Evolutionary conservation across 768 basidiomycete species (phyloP).

Genomic region (Russula compacta): DNA sequence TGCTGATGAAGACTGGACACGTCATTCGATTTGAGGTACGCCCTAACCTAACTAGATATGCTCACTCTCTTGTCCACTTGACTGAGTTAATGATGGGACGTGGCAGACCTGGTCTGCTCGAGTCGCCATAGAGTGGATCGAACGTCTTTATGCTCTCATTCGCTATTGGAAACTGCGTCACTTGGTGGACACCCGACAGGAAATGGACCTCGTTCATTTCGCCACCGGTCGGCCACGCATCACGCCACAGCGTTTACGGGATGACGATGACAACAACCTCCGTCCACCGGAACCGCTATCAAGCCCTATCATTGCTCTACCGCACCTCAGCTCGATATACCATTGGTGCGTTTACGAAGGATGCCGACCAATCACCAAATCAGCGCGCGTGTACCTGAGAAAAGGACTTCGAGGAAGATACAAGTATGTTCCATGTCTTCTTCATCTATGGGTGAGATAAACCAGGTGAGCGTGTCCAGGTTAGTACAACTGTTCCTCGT

Average conservation of each 20-base stretch:
- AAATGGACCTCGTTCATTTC: conserved; percentile 67
- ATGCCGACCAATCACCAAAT: conserved; percentile 66
- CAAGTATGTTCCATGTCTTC: conserved; percentile 41
- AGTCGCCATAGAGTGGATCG: conserved; percentile 80
- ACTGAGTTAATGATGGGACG: background rate
- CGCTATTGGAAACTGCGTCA: conserved; percentile 77
- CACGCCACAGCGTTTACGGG: conserved; percentile 45
- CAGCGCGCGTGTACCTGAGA: conserved; percentile 65
- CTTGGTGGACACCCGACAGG: conserved; percentile 62
- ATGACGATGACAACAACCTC: conserved; percentile 31
- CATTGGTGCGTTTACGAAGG: conserved; percentile 82
- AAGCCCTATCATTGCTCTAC: conserved; percentile 44
- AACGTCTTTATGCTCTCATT: conserved; percentile 57
- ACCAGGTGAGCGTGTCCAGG: conserved; percentile 27
- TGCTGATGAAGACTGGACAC: conserved; percentile 58
- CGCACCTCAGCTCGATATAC: conserved; percentile 58
- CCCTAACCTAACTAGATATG: background rate
- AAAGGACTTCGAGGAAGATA: conserved; percentile 68
- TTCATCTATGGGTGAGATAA: background rate
- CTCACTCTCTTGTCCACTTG: background rate
- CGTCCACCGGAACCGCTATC: conserved; percentile 41
- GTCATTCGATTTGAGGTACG: conserved; percentile 74
- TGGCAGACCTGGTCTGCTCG: conserved; percentile 54
- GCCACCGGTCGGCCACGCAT: conserved; percentile 43
- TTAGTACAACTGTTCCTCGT: conserved; percentile 67